These are phyloP conservation scores for Jamesozyma jinghongensis DNA, from an alignment of 805 yeast genomes.

Conservation along the genomic window DNA sequence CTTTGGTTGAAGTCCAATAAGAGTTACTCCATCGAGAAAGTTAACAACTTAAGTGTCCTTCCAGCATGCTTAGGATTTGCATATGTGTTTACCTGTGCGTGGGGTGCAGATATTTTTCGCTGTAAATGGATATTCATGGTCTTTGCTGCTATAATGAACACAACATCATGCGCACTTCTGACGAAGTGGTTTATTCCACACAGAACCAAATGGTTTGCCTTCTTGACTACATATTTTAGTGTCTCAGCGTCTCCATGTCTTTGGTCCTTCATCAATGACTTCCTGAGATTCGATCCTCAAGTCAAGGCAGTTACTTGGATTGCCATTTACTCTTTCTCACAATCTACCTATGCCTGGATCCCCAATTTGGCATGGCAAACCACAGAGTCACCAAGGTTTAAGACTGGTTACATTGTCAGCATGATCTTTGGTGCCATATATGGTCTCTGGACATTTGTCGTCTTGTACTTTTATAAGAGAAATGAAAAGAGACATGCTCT, in stretches of 20 bases:
- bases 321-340: slow-evolving; percentile 48
- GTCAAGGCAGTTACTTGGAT: slow-evolving; percentile 49
- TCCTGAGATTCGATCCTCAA: slow-evolving; percentile 48
- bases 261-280: slow-evolving; percentile 50
- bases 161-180: slow-evolving; percentile 44
- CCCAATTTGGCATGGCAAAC: slow-evolving; percentile 47
- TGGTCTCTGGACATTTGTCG: slow-evolving; percentile 42
- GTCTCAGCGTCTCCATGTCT: slow-evolving; percentile 58
- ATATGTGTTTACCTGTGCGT: slow-evolving; percentile 38
- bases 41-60: slow-evolving; percentile 44
- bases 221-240: slow-evolving; percentile 48
- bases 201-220: slow-evolving; percentile 58
- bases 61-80: slow-evolving; percentile 54
- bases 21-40: slow-evolving; percentile 35
- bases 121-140: slow-evolving; percentile 47
- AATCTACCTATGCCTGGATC: slow-evolving; percentile 52
- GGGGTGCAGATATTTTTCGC: slow-evolving; percentile 42
- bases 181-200: slow-evolving; percentile 52
- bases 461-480: slow-evolving; percentile 43
- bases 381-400: slow-evolving; percentile 47
- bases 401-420: slow-evolving; percentile 45
- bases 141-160: slow-evolving; percentile 44
- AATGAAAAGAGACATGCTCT: slow-evolving; percentile 41
- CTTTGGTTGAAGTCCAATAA: slow-evolving; percentile 52
- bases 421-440: slow-evolving; percentile 40